Evolutionary conservation across 129 eudicot species (phyloP).

Genomic region (Dittrichia graveolens): DNA sequence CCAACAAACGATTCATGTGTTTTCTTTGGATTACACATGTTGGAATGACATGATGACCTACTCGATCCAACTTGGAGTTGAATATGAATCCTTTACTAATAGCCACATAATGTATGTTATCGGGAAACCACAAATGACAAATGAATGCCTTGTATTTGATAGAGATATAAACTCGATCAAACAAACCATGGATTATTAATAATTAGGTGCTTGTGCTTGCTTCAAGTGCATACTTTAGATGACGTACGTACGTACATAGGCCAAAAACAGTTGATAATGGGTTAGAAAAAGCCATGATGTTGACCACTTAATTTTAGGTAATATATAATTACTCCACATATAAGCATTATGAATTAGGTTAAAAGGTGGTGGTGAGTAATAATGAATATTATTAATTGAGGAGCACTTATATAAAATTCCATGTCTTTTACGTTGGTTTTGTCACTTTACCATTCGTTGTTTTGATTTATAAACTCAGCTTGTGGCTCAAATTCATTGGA

Average conservation of each 20-base stretch:
- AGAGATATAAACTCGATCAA: constrained; percentile 16
- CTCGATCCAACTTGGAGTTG: constrained; percentile 16
- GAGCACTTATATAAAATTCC: too few species aligned
- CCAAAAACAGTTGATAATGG: constrained; percentile 20
- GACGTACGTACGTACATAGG: not conserved
- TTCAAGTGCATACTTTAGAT: constrained; percentile 6
- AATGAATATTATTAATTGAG: too few species aligned
- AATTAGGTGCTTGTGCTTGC: constrained; percentile 29
- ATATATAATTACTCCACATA: constrained; percentile 5
- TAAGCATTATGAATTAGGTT: constrained; percentile 26
- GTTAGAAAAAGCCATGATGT: constrained; percentile 7
- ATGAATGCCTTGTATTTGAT: constrained; percentile 21
- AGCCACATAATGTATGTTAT: constrained; percentile 23
- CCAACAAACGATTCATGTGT: too few species aligned
- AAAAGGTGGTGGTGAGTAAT: not conserved
- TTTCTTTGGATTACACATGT: too few species aligned
- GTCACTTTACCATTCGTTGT: too few species aligned
- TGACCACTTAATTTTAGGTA: constrained; percentile 24
- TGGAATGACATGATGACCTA: not conserved
- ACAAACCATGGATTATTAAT: constrained; percentile 6
- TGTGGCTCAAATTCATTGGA: too few species aligned
- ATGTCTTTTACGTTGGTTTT: too few species aligned
- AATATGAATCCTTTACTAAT: constrained; percentile 22
- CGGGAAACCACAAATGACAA: constrained; percentile 32
- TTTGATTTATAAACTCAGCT: too few species aligned